Conservation (phyloP, 148 eudicot species). For the Tetragonia tetragonoides region DNA sequence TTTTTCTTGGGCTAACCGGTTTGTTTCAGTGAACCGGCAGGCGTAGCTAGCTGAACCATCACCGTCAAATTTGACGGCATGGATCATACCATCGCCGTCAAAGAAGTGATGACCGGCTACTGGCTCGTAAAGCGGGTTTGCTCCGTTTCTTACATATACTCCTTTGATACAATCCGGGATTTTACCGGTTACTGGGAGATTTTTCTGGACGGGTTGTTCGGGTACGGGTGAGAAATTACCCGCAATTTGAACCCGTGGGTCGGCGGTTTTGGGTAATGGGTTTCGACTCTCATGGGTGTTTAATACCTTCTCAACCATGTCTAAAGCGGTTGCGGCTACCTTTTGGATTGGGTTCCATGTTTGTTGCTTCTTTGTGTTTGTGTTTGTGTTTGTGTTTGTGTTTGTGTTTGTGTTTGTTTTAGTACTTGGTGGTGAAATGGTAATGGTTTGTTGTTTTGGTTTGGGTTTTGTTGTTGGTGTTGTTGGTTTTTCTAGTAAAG, state of each 20-base stretch:
- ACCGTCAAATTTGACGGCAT: conserved; percentile 42
- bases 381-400: not conserved
- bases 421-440: not conserved
- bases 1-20: conserved; percentile 52
- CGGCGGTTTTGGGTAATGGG: conserved; percentile 57
- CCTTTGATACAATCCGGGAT: conserved; percentile 54
- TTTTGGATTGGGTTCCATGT: conserved; percentile 48
- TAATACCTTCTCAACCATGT: conserved; percentile 38
- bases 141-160: conserved; percentile 62
- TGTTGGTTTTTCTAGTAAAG: conserved; percentile 13
- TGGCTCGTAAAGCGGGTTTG: conserved; percentile 63
- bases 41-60: conserved; percentile 43
- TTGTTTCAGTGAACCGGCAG: conserved; percentile 71
- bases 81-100: conserved; percentile 82
- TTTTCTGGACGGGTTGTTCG: conserved; percentile 40
- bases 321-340: conserved; percentile 33
- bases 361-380: not conserved
- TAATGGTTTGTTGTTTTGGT: not conserved
- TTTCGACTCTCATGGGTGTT: conserved; percentile 34
- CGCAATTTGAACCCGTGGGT: conserved; percentile 55
- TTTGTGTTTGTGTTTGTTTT: not conserved
- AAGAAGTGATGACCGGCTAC: conserved; percentile 68
- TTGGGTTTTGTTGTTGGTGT: not conserved
- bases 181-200: conserved; percentile 44
- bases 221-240: conserved; percentile 78